Conservation (phyloP, 2,329 filamentous ascomycete species). For the Didymellaceae sp. region DNA sequence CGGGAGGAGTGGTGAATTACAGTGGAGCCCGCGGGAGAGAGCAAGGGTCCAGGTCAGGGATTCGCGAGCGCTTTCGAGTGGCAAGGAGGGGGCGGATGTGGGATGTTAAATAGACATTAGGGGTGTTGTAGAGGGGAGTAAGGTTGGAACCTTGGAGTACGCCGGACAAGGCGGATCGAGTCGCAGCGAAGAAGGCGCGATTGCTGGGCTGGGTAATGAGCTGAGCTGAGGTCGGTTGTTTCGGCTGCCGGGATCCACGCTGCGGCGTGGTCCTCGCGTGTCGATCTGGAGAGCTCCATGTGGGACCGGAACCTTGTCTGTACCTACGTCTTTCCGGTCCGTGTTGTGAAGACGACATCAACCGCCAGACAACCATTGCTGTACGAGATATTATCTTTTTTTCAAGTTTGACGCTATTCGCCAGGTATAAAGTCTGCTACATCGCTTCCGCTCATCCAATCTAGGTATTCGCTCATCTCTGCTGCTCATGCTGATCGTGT, state of each 20-base stretch:
- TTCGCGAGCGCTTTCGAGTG: too few species aligned
- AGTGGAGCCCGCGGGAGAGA: not conserved
- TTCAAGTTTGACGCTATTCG: slow-evolving; percentile 9
- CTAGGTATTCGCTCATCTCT: slow-evolving; percentile 13
- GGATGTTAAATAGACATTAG: slow-evolving; percentile 7
- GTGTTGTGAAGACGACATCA: too few species aligned
- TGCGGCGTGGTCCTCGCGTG: slow-evolving; percentile 1
- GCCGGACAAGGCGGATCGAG: slow-evolving; percentile 1
- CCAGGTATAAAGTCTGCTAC: not conserved
- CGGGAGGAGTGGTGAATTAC: too few species aligned
- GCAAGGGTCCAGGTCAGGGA: not conserved
- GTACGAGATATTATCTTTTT: too few species aligned
- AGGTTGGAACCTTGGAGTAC: not conserved
- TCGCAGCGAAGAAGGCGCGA: slow-evolving; percentile 2
- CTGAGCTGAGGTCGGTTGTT: not conserved
- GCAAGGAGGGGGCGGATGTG: too few species aligned
- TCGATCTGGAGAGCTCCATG: slow-evolving; percentile 1
- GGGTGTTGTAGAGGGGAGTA: not conserved
- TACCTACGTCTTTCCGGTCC: too few species aligned
- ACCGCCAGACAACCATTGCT: too few species aligned
- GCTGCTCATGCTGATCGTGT: slow-evolving; percentile 4
- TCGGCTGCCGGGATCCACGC: not conserved
- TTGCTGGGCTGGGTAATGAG: slow-evolving; percentile 4
- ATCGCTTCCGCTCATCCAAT: slow-evolving; percentile 6
- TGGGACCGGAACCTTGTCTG: too few species aligned